Evolutionary conservation across 768 basidiomycete genomes (phyloP), one percentile per base, ranked within the genome.

Genomic region (Cystofilobasidium capitatum): DNA sequence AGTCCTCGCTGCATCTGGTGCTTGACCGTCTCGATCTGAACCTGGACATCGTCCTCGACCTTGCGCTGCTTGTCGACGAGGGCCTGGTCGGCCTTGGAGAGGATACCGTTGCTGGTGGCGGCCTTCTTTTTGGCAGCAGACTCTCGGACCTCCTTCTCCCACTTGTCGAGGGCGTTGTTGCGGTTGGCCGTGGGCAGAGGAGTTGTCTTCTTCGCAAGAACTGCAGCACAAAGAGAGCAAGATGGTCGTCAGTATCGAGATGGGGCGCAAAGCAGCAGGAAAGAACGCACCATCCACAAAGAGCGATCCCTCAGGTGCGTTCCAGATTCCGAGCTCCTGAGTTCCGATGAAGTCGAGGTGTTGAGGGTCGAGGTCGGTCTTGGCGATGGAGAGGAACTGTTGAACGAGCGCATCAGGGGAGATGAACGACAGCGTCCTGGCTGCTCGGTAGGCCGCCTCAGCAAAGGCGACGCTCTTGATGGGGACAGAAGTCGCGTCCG

Each of bases 141-240:
- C 71, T 88, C 86, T 13, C 92, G 84, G n/a, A 94, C 80, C 69
- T 99, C 93, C 33, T 86, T 87, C 70, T 99, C 96, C 94, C 94
- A 99, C 73, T 89, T 87, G 22, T 89, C 87, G 17, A 94, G 88
- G 7, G 88, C 84, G 66, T 86, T 88, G 72, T 96, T 97, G 17
- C 90, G 88, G 75, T 93, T 94, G 71, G 77, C 75, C 70, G 76
- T 79, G 57, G 73, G 79, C 5, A 82, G 80, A 0, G 79, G 81
- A 26, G 69, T 17, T 14, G 76, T 75, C 72, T 87, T 87, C 65
- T 82, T 83, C 13, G 85, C 79, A 17, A 92, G 78, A 2, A 89
- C 89, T 89, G 71, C 14, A 49, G 65, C 37, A 26, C 37, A 22
- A n/a, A 64, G 24, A 5, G 55, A 61, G 14, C 70, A 33, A 29